Evolutionary conservation across 306 rosid species (phyloP).

Genomic region (Parietaria judaica): DNA sequence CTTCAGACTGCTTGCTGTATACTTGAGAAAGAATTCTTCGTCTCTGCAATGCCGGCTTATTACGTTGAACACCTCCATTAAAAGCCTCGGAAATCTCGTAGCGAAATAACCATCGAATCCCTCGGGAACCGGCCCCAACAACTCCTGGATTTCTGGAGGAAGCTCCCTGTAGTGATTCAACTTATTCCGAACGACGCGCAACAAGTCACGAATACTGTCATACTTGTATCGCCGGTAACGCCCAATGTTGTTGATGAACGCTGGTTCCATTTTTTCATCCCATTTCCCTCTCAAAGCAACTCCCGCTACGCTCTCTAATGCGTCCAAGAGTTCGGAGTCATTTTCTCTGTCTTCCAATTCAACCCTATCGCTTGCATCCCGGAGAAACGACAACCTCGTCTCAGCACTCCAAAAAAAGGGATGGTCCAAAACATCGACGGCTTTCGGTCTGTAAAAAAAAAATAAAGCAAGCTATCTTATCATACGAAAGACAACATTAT

Average conservation of each 20-base stretch:
- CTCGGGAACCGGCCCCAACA: slow-evolving; percentile 54
- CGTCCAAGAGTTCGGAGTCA: slow-evolving; percentile 21
- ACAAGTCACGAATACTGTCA: slow-evolving; percentile 28
- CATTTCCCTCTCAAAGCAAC: slow-evolving; percentile 33
- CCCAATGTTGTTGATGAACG: slow-evolving; percentile 30
- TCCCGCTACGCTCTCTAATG: slow-evolving; percentile 24
- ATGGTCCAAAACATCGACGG: slow-evolving; percentile 27
- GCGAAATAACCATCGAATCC: slow-evolving; percentile 58
- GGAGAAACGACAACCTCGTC: slow-evolving; percentile 31
- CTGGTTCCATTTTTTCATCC: slow-evolving; percentile 32
- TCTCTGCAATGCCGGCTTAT: slow-evolving; percentile 34
- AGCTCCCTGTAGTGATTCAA: slow-evolving; percentile 36
- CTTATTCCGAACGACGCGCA: slow-evolving; percentile 36
- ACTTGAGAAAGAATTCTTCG: slow-evolving; percentile 48
- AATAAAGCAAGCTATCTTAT: background rate
- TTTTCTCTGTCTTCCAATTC: slow-evolving; percentile 37
- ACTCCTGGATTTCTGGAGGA: slow-evolving; percentile 26
- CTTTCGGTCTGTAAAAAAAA: slow-evolving; percentile 26
- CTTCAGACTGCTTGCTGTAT: slow-evolving; percentile 17
- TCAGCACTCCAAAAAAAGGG: slow-evolving; percentile 36
- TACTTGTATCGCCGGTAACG: slow-evolving; percentile 36
- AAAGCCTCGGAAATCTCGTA: slow-evolving; percentile 53
- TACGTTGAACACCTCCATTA: slow-evolving; percentile 56
- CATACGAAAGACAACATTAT: background rate
- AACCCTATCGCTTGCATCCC: slow-evolving; percentile 35